Base-by-base conservation (phyloP, 1,284 basidiomycete species). In the Gymnopus androsaceus region DNA sequence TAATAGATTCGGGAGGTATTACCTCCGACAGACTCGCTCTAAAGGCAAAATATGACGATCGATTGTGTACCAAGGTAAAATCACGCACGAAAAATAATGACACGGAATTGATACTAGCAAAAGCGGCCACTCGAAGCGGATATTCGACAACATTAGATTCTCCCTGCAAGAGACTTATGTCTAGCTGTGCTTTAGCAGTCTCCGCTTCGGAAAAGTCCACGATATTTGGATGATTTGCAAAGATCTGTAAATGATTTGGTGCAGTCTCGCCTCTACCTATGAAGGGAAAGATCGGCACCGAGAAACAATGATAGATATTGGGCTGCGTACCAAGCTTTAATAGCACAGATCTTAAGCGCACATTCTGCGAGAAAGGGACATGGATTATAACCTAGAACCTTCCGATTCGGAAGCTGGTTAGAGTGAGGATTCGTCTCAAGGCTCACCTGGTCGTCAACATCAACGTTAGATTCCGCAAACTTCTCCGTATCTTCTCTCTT, bases 401-500 rank as follows among this genome's bases (percentile, higher is more conserved):
- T 23, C 12, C 38, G 21, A 48, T 37, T 37, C 11, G n/a, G n/a
- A n/a, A n/a, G n/a, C 23, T 48, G 14, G 55, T 47, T 46, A 33
- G 56, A 41, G 34, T 44, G 27, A 34, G 37, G 36, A 42, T 34
- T 21, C 25, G 23, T 42, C 21, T 46, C 45, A 49, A 53, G 51
- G 42, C 77, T 50, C 57, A 88, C 87, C 80, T 92, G 88, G 66
- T 92, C 90, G 64, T 92, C 90, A 3, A 91, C 89, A 25, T 82
- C 83, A 3, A 91, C 89, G 23, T 82, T 83, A 0, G 87, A 90
- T 41, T 90, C 87, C 8, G 82, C 84, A 60, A 75, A 91, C 59
- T 77, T 78, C 1, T 69, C 71, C 3, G 80, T 85, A 55, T 87
- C 84, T 25, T 92, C 88, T 44, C 91, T 75, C 62, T 90, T 79